Evolutionary conservation across 1,139 yeast species (phyloP), one percentile per base, ranked within the genome.

Genomic region (Scheffersomyces titani): DNA sequence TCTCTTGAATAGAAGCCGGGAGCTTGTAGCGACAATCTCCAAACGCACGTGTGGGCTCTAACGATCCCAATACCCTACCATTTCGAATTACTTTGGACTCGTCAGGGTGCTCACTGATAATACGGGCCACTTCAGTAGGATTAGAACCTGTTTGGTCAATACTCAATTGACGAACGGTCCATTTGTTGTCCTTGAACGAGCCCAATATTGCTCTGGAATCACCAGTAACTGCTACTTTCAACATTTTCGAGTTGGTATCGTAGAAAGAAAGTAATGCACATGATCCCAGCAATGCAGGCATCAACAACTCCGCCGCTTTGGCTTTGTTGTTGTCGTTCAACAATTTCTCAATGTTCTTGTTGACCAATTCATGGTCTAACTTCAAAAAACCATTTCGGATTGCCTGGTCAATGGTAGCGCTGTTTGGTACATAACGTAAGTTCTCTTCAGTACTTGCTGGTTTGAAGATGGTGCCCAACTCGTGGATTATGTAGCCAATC

Each of bases 121-220:
- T 85, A 61, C 98, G 84, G 22, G 87, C 89, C 19, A 90, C 97
- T 73, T 94, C 99, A 3, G 89, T 85, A 20, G 89, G 88, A 69
- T 90, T 93, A 40, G 96, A 89, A 21, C 98, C 99, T 0, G 99
- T 94, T 73, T 94, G 99, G 71, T 94, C 99, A 50, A 90, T 85
- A 59, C 94, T 87, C 59, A 94, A 81, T 21, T 97, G 93, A 61
- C 85, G 83, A 4, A 94, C 98, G 0, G 93, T 88, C 98, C 98
- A 94, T 54, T 81, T 80, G 57, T 90, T 90, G 52, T 80, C 85
- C 59, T 83, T 83, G 55, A 85, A 79, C 2, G 93, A 86, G 1
- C 98, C 97, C 49, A 94, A 76, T 22, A 94, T 83, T 0, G 98
- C 98, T 61, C 99, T 82, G 0, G 98, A 93, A 71, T 94, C 99